Evolutionary conservation across 176 grass and related monocot species (phyloP), one percentile per base, ranked within the genome.

Genomic region (Eragrostis nindensis): DNA sequence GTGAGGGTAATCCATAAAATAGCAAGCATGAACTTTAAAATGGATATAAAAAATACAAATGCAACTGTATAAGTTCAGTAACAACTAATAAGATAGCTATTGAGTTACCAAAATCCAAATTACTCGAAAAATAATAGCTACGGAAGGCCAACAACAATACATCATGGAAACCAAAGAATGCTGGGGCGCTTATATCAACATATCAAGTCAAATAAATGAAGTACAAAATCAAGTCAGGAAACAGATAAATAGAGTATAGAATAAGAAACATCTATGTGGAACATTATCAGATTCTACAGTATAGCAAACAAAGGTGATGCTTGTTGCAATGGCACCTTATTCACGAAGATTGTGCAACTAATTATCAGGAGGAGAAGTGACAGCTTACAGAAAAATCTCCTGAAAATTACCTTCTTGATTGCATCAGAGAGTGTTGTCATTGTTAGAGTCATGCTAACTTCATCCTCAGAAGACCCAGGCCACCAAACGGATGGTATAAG

Each of bases 401-500:
- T 10, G 61, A 63, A 29, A 32, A 60, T 9, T 71, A 90, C 93
- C 87, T 97, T 97, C 75, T 79, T 84, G 17, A 97, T 80, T 67
- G 93, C 93, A 70, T 86, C 85, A n/a, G 93, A 90, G 67, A 96
- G 82, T 70, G 82, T 82, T 49, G 67, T 83, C 80, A 92, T 83
- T 10, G 90, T 88, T 53, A 96, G 60, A 61, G 75, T 71, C 93
- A 96, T 96, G 80, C 89, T 92, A 69, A 86, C 85, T 32, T 85
- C 86, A 82, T 96, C 88, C 62, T 96, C 90, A 53, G 81, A 92
- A 48, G 82, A 92, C 24, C 90, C 88, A 82, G 90, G 90, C 93
- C 93, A 96, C 93, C 93, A 96, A 65, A 96, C 90, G 69, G 93
- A 90, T 78, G 93, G 93, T 76, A 96, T 80, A 56, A 96, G 90